These are phyloP conservation scores for Athelia psychrophila DNA, from an alignment of 1,284 basidiomycete genomes.

Conservation along the genomic window DNA sequence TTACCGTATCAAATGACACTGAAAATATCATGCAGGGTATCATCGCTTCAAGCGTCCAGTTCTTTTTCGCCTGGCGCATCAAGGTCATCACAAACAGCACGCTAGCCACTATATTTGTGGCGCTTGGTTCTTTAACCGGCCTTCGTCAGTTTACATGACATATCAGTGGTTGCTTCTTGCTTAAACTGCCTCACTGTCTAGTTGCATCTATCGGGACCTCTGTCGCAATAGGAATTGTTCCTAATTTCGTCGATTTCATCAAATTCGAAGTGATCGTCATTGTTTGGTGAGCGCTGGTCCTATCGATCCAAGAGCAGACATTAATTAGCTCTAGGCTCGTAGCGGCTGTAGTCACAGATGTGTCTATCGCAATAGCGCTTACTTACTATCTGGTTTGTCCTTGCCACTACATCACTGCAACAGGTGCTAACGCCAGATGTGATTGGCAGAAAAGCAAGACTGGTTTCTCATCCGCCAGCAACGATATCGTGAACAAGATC, in stretches of 20 bases:
- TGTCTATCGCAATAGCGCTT: conserved; percentile 25
- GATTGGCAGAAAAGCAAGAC: too few relatives aligned
- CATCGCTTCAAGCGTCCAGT: conserved; percentile 28
- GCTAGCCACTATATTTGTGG: conserved; percentile 17
- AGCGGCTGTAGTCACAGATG: conserved; percentile 28
- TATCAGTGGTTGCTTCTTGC: neutral
- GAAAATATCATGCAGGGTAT: conserved; percentile 20
- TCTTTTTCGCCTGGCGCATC: conserved; percentile 36
- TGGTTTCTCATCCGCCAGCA: conserved; percentile 3
- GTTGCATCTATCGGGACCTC: conserved; percentile 27
- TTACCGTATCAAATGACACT: neutral
- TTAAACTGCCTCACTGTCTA: too few relatives aligned
- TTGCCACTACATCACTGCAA: too few relatives aligned
- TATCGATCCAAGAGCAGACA: neutral
- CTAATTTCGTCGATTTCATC: conserved; percentile 31
- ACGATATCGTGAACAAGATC: conserved; percentile 6
- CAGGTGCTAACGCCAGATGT: too few relatives aligned
- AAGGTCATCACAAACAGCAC: conserved; percentile 18
- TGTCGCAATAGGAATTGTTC: conserved; percentile 30
- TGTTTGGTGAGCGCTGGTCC: conserved; percentile 23
- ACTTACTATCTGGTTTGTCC: conserved; percentile 27
- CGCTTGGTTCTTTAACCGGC: conserved; percentile 3
- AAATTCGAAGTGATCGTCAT: conserved; percentile 33
- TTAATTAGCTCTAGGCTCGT: conserved; percentile 15
- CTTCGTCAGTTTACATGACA: conserved; percentile 9